Conservation (phyloP, 805 yeast genomes). For the Candida chilensis region DNA sequence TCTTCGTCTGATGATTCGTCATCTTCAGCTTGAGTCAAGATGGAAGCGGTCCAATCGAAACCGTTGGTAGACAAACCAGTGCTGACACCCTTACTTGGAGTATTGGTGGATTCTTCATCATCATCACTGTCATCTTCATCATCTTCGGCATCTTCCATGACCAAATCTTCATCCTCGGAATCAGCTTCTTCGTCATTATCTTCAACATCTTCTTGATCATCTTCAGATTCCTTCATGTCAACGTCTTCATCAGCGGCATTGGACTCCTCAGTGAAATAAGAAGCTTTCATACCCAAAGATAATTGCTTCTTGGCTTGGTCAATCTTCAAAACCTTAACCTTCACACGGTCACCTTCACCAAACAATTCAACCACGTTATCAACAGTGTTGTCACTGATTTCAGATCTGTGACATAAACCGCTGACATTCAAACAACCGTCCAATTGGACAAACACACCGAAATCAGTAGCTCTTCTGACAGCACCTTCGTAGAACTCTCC, state of each 20-base stretch:
- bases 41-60: constrained; percentile 93
- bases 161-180: constrained; percentile 19
- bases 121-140: constrained; percentile 15
- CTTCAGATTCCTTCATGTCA: constrained; percentile 12
- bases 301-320: constrained; percentile 62
- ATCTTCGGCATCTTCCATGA: constrained; percentile 22
- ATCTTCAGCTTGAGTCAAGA: constrained; percentile 70
- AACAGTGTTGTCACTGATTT: constrained; percentile 65
- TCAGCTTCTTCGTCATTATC: constrained; percentile 18
- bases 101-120: constrained; percentile 13
- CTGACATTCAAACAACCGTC: constrained; percentile 66
- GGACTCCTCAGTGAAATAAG: constrained; percentile 50
- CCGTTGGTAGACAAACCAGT: constrained; percentile 75
- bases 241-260: constrained; percentile 14
- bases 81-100: constrained; percentile 10
- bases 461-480: constrained; percentile 70
- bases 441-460: constrained; percentile 83
- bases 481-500: constrained; percentile 74
- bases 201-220: constrained; percentile 14
- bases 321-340: constrained; percentile 65
- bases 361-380: constrained; percentile 58
- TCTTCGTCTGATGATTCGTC: constrained; percentile 45
- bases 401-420: constrained; percentile 83
- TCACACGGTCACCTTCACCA: constrained; percentile 85
- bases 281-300: constrained; percentile 91